A percentile compares a stretch with the other conserved stretches of the same genome.
Evolutionary conservation across 768 basidiomycete genomes (phyloP).

Genomic region (Russula brevipes): DNA sequence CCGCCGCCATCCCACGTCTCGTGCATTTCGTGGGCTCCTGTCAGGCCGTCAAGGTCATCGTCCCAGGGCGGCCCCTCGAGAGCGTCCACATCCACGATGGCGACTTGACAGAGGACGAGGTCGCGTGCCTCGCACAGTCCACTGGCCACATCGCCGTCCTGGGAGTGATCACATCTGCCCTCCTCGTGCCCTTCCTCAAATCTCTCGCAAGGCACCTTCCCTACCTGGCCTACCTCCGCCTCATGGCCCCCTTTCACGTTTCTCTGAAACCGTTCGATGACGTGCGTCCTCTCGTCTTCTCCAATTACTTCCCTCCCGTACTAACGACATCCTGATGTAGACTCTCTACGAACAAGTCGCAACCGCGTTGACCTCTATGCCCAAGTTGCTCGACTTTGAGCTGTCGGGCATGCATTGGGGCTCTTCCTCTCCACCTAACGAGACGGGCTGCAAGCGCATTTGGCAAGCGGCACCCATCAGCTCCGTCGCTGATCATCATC

Average conservation of each 20-base stretch:
- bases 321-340: conserved; percentile 33
- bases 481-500: conserved; percentile 10
- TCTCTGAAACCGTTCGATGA: conserved; percentile 32
- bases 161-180: conserved; percentile 52
- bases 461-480: conserved; percentile 23
- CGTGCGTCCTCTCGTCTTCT: conserved; percentile 27
- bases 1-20: conserved; percentile 40
- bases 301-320: background rate
- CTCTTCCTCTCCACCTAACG: conserved; percentile 22
- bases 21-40: conserved; percentile 59
- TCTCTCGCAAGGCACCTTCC: conserved; percentile 53
- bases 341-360: conserved; percentile 61
- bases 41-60: conserved; percentile 47
- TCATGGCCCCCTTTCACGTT: conserved; percentile 43
- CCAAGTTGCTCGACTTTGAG: conserved; percentile 62
- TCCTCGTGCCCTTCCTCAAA: conserved; percentile 54
- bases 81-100: conserved; percentile 58
- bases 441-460: conserved; percentile 17
- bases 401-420: conserved; percentile 73
- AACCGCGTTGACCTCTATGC: conserved; percentile 50
- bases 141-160: conserved; percentile 51
- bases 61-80: conserved; percentile 62
- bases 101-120: conserved; percentile 52
- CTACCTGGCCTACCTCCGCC: conserved; percentile 57
- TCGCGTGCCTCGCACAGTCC: conserved; percentile 47